phyloP scores from a whole-genome alignment of 1,284 basidiomycete species.

The Ustilago curta region DNA sequence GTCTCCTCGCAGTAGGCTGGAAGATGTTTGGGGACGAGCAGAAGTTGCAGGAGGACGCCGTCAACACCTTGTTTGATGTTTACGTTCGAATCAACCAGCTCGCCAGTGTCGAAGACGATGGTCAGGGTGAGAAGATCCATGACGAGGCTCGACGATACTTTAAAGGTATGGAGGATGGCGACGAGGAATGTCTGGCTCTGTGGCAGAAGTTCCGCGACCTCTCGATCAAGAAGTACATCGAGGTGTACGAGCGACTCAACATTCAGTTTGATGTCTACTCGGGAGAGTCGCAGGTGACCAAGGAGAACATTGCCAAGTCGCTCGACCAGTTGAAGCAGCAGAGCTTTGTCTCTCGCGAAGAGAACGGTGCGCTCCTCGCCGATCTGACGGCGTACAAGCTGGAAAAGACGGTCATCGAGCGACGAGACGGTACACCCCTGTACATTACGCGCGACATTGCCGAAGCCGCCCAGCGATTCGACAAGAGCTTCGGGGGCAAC shows the following conservation, averaged over 20 bases:
- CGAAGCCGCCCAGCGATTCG: slow-evolving; percentile 90
- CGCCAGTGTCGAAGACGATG: slow-evolving; percentile 74
- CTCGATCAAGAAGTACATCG: slow-evolving; percentile 89
- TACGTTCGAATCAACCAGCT: slow-evolving; percentile 95
- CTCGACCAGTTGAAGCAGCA: slow-evolving; percentile 48
- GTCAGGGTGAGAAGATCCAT: slow-evolving; percentile 77
- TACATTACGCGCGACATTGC: slow-evolving; percentile 99
- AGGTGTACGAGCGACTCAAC: slow-evolving; percentile 90
- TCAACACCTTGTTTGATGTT: slow-evolving; percentile 93
- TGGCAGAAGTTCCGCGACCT: slow-evolving; percentile 94
- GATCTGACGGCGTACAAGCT: slow-evolving; percentile 71
- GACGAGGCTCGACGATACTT: slow-evolving; percentile 88
- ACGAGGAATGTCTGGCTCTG: slow-evolving; percentile 82
- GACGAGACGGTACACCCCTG: slow-evolving; percentile 94
- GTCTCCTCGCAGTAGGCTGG: slow-evolving; percentile 89
- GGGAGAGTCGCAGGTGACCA: slow-evolving; percentile 89
- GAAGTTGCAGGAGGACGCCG: slow-evolving; percentile 85
- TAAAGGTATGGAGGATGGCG: slow-evolving; percentile 91
- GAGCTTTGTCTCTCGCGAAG: slow-evolving; percentile 54
- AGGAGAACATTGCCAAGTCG: slow-evolving; percentile 78
- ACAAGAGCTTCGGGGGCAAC: slow-evolving; percentile 68
- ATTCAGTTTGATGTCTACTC: slow-evolving; percentile 93
- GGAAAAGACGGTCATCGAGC: slow-evolving; percentile 91
- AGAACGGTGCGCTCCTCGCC: slow-evolving; percentile 65
- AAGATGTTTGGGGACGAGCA: slow-evolving; percentile 89